These are phyloP conservation scores for Pichia inconspicua DNA, from an alignment of 1,139 yeast genomes.

Conservation along the genomic window DNA sequence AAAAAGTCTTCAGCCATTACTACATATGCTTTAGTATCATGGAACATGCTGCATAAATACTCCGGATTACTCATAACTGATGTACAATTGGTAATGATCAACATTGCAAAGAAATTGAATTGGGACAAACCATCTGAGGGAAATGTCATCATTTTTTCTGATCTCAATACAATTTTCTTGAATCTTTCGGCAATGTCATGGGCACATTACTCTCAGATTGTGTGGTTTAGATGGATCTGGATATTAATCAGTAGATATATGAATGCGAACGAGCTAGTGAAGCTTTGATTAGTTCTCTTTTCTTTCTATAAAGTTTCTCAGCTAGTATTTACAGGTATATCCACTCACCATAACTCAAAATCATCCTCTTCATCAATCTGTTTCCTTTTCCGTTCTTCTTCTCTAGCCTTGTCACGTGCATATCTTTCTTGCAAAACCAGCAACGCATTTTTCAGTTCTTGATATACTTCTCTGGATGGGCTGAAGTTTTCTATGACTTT, in stretches of 20 bases:
- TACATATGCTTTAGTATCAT: constrained; percentile 31
- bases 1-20: constrained; percentile 14
- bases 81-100: constrained; percentile 26
- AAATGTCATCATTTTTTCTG: constrained; percentile 38
- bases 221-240: constrained; percentile 95
- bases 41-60: constrained; percentile 44
- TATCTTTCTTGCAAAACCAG: constrained; percentile 12
- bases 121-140: neutral
- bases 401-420: constrained; percentile 12
- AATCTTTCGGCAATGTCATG: constrained; percentile 70
- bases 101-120: neutral
- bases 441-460: constrained; percentile 13
- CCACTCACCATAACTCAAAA: constrained; percentile 19
- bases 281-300: constrained; percentile 7
- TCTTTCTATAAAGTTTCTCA: neutral
- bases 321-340: neutral
- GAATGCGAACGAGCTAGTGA: constrained; percentile 59
- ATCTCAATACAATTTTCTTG: constrained; percentile 50
- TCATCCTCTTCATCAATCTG: constrained; percentile 24
- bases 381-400: constrained; percentile 7
- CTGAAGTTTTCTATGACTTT: constrained; percentile 20
- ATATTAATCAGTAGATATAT: constrained; percentile 65
- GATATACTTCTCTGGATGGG: constrained; percentile 6
- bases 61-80: constrained; percentile 43
- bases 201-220: constrained; percentile 87